Conservation (phyloP, 257 asterid genomes). For the Henckelia pumila region DNA sequence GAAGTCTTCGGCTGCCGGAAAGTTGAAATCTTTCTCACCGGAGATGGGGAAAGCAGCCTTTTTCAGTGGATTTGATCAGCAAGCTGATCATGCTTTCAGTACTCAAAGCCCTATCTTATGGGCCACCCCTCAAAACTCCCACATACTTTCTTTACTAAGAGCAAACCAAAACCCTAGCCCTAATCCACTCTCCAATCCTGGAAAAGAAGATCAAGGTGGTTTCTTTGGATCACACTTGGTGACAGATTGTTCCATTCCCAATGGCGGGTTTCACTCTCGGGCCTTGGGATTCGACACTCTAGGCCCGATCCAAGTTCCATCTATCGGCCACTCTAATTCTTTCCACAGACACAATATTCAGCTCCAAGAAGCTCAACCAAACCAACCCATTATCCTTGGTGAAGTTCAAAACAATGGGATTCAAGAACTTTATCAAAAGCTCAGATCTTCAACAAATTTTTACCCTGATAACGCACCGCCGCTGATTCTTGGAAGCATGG, state of each 20-base stretch:
- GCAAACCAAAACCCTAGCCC: constrained; percentile 47
- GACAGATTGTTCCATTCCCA: constrained; percentile 19
- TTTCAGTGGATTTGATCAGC: constrained; percentile 40
- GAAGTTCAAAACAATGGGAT: constrained; percentile 45
- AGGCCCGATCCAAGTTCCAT: constrained; percentile 30
- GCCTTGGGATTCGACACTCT: constrained; percentile 34
- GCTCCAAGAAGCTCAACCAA: constrained; percentile 28
- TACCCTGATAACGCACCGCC: constrained; percentile 45
- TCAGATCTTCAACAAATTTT: constrained; percentile 40
- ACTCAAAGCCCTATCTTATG: constrained; percentile 42
- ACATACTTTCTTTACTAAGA: constrained; percentile 52
- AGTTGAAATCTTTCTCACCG: constrained; percentile 36
- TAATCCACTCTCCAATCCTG: constrained; percentile 21
- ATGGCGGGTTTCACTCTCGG: constrained; percentile 21
- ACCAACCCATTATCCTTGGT: constrained; percentile 32
- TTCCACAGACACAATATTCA: constrained; percentile 41
- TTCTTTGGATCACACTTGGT: constrained; percentile 26
- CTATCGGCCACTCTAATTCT: constrained; percentile 28
- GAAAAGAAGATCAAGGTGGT: constrained; percentile 44
- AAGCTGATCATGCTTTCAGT: constrained; percentile 20
- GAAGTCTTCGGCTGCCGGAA: constrained; percentile 40
- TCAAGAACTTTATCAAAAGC: constrained; percentile 62
- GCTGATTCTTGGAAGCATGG: constrained; percentile 32
- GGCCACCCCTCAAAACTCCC: constrained; percentile 50
- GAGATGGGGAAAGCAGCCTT: constrained; percentile 38